Base-by-base conservation (phyloP, 805 yeast species). In the Nakazawaea molendinolei region DNA sequence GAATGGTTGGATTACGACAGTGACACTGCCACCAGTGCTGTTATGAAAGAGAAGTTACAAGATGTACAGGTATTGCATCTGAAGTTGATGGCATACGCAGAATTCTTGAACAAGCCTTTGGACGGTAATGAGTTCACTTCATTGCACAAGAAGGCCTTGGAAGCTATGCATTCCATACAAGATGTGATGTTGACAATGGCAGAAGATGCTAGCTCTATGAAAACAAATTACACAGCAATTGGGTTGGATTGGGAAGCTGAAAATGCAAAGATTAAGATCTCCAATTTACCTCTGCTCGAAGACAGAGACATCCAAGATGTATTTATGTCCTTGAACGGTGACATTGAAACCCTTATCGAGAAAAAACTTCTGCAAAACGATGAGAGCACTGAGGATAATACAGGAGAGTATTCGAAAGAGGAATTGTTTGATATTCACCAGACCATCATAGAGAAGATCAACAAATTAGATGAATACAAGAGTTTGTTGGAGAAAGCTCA, bases 1-100 rank as follows among this genome's bases (percentile, higher is more conserved):
- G 90, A 81, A 41, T 86, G 95, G 95, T 60, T 86, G 25, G 95
- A 86, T 33, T 75, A 72, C 47, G 86, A 76, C 13, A 68, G 85
- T 24, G 82, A 72, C 36, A 63, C 60, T 16, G 71, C 83, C 1
- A 44, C 55, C 1, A 31, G 58, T 9, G 51, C 60, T 16, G 70
- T 61, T 2, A 53, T 76, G 18, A 52, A 56, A 15, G 49, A 51
- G 3, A 69, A 54, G 46, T 41, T 55, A 39, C 50, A 61, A 41
- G 50, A 55, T 30, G 44, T 58, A 33, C 44, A 53, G 7, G 44
- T 39, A 1, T 43, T 57, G 15, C 54, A 51, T 29, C 45, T 44
- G 13, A 58, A 55, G 33, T 51, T 71, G 16, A 61, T 64, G 23
- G 50, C 58, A 4, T 62, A 56, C 34, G 46, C 72, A 13, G 60